Evolutionary conservation across 441 rosid species (phyloP).

Genomic region (Eutrema salsugineum): DNA sequence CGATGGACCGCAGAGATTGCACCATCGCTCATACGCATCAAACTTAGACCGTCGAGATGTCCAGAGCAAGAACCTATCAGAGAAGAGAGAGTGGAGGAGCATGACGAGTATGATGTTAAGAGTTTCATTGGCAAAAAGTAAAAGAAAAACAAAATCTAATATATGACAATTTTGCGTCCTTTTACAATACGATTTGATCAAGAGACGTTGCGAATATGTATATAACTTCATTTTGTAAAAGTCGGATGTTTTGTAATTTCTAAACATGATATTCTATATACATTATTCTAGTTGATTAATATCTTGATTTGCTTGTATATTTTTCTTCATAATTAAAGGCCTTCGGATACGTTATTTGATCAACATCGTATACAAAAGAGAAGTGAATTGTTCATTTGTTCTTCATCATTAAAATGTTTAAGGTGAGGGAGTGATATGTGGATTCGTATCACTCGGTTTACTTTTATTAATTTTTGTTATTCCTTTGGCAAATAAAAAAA

Average conservation of each 20-base stretch:
- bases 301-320: background rate
- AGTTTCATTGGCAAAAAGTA: background rate
- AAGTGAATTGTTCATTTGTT: no score
- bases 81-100: slow-evolving; percentile 4
- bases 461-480: no score
- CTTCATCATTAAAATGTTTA: no score
- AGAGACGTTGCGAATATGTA: background rate
- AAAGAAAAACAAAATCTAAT: background rate
- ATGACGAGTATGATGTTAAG: background rate
- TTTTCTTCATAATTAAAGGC: background rate
- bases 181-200: background rate
- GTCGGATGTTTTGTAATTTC: background rate
- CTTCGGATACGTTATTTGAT: background rate
- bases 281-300: background rate
- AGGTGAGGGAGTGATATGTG: no score
- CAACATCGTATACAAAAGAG: no score
- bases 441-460: no score
- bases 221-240: background rate
- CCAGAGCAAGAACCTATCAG: slow-evolving; percentile 8
- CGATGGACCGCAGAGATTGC: background rate
- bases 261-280: background rate
- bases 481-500: no score
- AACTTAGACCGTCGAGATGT: background rate
- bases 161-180: background rate
- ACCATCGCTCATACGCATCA: background rate